Evolutionary conservation across 2,329 filamentous ascomycete species (phyloP), one percentile per base, ranked within the genome.

Genomic region (Salinomyces thailandicus): DNA sequence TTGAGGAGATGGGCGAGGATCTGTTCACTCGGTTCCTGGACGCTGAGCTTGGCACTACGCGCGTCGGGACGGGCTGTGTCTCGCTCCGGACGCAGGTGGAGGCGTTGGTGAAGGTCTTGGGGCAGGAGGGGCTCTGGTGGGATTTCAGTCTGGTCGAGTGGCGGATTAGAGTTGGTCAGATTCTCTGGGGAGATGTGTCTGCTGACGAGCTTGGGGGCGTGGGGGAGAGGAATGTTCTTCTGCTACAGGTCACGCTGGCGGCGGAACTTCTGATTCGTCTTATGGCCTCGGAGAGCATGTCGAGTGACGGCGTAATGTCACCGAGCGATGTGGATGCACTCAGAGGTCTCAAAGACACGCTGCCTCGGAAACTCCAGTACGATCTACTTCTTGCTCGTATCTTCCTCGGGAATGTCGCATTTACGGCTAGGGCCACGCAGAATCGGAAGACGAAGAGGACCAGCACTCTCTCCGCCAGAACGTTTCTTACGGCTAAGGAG

Each of bases 251-350:
- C 33, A 59, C 68, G 7, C 55, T 77, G 6, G 61, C 72, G 2
- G 68, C 67, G 5, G 72, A 76, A 49, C 55, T 76, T 3, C 56
- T 74, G 7, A 51, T 75, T 15, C 67, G 72, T 5, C 53, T 75
- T 2, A 69, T 73, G 8, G 22, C 9, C 22, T n/a, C n/a, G 22
- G 22, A 26, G n/a, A 8, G 9, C 9, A n/a, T n/a, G n/a, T 26
- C 22, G n/a, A n/a, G n/a, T n/a, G n/a, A 26, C 22, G n/a, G 7
- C 7, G n/a, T n/a, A n/a, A n/a, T n/a, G n/a, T n/a, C n/a, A n/a
- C 9, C 9, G n/a, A n/a, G n/a, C n/a, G 22, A 26, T 26, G n/a
- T 9, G n/a, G 22, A 26, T 26, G 22, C 22, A n/a, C 22, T 26
- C 22, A 9, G 9, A n/a, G 4, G 9, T 26, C n/a, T n/a, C n/a